These are phyloP conservation scores for Boletus edulis DNA, from an alignment of 768 basidiomycete genomes.

Conservation along the genomic window DNA sequence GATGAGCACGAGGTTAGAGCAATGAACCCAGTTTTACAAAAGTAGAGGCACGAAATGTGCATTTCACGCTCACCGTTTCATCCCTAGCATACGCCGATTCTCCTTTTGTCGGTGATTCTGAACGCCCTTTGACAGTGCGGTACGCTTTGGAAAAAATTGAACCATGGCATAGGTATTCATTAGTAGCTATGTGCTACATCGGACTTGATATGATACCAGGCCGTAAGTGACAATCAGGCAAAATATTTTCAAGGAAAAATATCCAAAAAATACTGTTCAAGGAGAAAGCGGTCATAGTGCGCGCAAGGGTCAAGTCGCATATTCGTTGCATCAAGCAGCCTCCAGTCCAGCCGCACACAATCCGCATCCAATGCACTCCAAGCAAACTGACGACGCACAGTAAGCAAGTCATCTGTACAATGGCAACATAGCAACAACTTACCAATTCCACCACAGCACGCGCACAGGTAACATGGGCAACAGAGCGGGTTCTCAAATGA, in stretches of 20 bases:
- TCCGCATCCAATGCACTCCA: conserved; percentile 71
- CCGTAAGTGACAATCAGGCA: no score
- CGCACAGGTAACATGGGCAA: conserved; percentile 71
- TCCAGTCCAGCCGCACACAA: conserved; percentile 54
- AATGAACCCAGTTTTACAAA: no score
- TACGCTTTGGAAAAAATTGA: not conserved
- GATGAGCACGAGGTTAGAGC: no score
- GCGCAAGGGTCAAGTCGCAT: not conserved
- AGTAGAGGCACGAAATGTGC: no score
- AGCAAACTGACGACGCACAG: conserved; percentile 43
- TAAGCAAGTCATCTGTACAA: conserved; percentile 2
- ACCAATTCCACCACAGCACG: conserved; percentile 71
- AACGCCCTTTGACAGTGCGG: no score
- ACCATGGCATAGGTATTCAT: not conserved
- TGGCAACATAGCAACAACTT: conserved; percentile 10
- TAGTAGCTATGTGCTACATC: not conserved
- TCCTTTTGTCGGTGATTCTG: no score
- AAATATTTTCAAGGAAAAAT: not conserved
- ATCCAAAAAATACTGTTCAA: not conserved
- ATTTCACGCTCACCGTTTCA: no score
- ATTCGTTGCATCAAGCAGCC: conserved; percentile 3
- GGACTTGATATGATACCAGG: not conserved
- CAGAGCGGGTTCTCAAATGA: conserved; percentile 62
- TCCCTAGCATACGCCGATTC: no score
- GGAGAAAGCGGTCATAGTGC: not conserved